Percentiles rank a stretch among this genome's conserved stretches.
Conservation (phyloP, 108 stramenopile genomes). For the Cyclotella choctawhatcheeana region DNA sequence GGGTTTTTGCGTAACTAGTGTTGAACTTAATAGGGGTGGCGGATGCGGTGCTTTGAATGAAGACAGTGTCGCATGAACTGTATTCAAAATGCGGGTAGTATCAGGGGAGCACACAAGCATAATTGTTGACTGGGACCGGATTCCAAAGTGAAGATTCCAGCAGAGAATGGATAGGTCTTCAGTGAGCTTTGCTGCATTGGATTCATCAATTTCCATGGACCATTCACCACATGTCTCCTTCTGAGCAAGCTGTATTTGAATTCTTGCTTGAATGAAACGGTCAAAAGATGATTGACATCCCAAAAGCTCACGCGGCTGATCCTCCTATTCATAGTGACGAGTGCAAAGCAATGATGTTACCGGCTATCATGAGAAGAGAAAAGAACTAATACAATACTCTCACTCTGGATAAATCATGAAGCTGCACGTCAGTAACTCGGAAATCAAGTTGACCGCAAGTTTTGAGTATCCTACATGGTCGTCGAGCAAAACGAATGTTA, state of each 20-base stretch:
- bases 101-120: background rate
- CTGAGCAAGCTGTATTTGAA: conserved; percentile 50
- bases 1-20: conserved; percentile 1
- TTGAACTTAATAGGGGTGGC: background rate
- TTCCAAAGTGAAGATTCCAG: conserved; percentile 46
- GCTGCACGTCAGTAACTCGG: conserved; percentile 46
- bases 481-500: conserved; percentile 25
- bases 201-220: conserved; percentile 44
- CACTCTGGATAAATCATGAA: conserved; percentile 44
- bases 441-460: conserved; percentile 50
- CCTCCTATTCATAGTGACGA: background rate
- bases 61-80: background rate
- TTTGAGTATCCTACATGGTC: conserved; percentile 3
- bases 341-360: background rate
- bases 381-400: background rate
- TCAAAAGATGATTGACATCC: conserved; percentile 51
- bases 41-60: background rate
- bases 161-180: background rate
- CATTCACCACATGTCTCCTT: conserved; percentile 45
- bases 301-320: conserved; percentile 43
- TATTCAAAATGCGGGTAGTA: background rate
- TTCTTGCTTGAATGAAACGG: conserved; percentile 40
- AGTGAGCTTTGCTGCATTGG: background rate
- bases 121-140: background rate
- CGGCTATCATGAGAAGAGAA: background rate